Evolutionary conservation across 1,139 yeast genomes (phyloP), one percentile per base, ranked within the genome.

Genomic region (Arxiozyma slooffiae): DNA sequence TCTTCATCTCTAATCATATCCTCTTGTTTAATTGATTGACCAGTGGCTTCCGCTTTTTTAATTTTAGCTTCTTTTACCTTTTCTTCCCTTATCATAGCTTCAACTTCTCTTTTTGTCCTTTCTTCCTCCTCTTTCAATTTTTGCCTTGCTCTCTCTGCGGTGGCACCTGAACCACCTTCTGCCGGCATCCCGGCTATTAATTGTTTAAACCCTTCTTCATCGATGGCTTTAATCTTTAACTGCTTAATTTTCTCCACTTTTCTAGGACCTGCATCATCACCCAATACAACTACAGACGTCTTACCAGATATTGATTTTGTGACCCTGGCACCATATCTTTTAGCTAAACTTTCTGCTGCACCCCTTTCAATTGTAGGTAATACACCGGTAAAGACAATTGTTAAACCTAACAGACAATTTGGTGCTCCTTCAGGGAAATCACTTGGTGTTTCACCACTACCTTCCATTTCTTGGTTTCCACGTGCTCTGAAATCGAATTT

Each of bases 231-330:
- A 50, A 87, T 79, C 11, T 79, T 77, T 56, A 82, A 71, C 50
- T 80, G 77, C 59, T 79, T 82, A 60, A 94, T 92, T 62, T 84
- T 87, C 58, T 81, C 80, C 47, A 92, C 80, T 67, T 92, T 92
- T n/a, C 89, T 81, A 1, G 98, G 97, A 0, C 99, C 99, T 1
- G 98, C 98, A 58, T 92, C 97, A 48, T 79, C 88, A 7, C 99
- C 99, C 34, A 94, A 74, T 1, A 92, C 97, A 6, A 92, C 96
- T 46, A 89, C 74, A 38, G 88, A 80, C 0, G 98, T 94, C 61
- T 84, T 86, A 21, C 88, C 81, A 49, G 94, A 85, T 34, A 92
- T 85, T 0, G 96, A 79, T 56, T 87, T 80, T 1, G 96, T 87
- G 14, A 90, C 96, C 60, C 83, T 83, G n/a, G 96, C 99, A 17